Percentiles rank a stretch among this genome's conserved stretches.
These are phyloP conservation scores for Themeda triandra DNA, from an alignment of 176 grass and related monocot genomes.

Conservation along the genomic window DNA sequence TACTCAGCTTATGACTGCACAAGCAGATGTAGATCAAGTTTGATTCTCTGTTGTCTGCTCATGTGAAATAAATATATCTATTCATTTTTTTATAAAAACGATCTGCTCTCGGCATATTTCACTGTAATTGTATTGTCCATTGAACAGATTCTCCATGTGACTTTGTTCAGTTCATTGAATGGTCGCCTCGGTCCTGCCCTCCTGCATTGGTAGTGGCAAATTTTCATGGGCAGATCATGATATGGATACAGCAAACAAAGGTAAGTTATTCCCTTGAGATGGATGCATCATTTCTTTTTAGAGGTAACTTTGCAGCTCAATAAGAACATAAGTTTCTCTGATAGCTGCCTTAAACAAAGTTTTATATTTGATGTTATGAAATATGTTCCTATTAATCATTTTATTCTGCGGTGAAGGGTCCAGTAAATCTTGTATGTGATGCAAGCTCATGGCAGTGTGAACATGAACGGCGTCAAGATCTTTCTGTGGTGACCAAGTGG, in stretches of 20 bases:
- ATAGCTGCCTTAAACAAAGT: not conserved
- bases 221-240: constrained; percentile 94
- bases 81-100: not conserved
- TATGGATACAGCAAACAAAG: constrained; percentile 94
- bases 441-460: constrained; percentile 82
- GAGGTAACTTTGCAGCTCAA: not conserved
- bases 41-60: not conserved
- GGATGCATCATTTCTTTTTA: not conserved
- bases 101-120: constrained; percentile 6
- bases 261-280: constrained; percentile 39
- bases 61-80: not conserved
- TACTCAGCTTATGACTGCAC: not conserved
- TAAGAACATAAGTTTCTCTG: not conserved
- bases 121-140: constrained; percentile 29
- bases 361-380: not conserved
- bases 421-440: constrained; percentile 89
- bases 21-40: not conserved
- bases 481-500: constrained; percentile 98
- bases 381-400: not conserved
- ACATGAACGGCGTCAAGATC: constrained; percentile 96
- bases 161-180: constrained; percentile 99
- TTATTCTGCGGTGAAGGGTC: constrained; percentile 56
- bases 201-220: constrained; percentile 91
- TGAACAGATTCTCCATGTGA: constrained; percentile 96
- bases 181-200: constrained; percentile 89